phyloP scores from a whole-genome alignment of 208 protist genomes.

The Perkinsela sp. region DNA sequence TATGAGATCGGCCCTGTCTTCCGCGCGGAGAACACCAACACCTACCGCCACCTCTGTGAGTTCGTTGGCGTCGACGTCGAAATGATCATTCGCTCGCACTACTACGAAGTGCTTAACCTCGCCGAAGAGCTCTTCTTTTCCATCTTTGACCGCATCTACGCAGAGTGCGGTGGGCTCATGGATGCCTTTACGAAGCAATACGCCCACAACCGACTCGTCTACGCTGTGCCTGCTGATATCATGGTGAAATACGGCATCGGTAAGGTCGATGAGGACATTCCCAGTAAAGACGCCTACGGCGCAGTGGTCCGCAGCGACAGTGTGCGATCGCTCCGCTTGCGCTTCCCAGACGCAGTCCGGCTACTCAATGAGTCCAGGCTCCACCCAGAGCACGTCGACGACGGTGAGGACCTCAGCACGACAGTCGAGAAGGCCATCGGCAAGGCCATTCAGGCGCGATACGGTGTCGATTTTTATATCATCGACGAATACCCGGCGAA shows the following conservation, averaged over 20 bases:
- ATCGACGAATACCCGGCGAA: constrained; percentile 87
- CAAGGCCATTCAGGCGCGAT: constrained; percentile 84
- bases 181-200: constrained; percentile 56
- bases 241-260: constrained; percentile 51
- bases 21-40: constrained; percentile 95
- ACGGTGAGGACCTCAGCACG: constrained; percentile 74
- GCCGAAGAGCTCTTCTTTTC: constrained; percentile 79
- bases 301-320: constrained; percentile 37
- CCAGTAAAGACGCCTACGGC: constrained; percentile 37
- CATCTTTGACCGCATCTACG: constrained; percentile 74
- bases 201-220: constrained; percentile 66
- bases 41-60: constrained; percentile 96
- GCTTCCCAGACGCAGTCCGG: constrained; percentile 68
- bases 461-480: constrained; percentile 96
- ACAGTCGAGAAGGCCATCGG: constrained; percentile 82
- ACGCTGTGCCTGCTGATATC: constrained; percentile 31
- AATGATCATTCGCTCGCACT: constrained; percentile 96
- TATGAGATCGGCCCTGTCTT: constrained; percentile 91
- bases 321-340: constrained; percentile 50
- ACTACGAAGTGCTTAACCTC: constrained; percentile 90
- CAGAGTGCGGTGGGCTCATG: constrained; percentile 20
- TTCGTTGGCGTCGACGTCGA: constrained; percentile 99
- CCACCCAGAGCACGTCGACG: constrained; percentile 32
- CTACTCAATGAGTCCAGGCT: constrained; percentile 52
- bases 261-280: constrained; percentile 24